Evolutionary conservation across 441 rosid species (phyloP), one percentile per base, ranked within the genome.

Genomic region (Rhodomyrtus psidioides): DNA sequence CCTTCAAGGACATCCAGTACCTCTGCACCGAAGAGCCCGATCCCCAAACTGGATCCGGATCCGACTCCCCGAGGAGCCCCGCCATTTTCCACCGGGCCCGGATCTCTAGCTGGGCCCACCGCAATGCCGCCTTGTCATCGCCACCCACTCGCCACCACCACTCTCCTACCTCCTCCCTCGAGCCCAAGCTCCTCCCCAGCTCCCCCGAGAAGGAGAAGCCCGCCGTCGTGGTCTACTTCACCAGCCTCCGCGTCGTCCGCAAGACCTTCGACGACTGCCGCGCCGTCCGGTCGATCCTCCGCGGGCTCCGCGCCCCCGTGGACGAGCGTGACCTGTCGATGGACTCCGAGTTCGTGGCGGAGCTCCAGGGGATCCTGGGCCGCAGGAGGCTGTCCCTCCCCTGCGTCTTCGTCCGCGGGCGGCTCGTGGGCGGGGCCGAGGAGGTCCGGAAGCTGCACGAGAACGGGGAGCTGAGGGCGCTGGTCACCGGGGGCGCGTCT

Each of bases 271-370:
- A 92, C 62, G 93, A 91, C 55, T 94, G 95, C 87, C 65, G 84
- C 83, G 28, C 90, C 87, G 95, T 94, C 82, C 90, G 91, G 55
- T 70, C 95, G 46, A 92, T 94, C 85, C 92, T 94, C 86, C 88
- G 89, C 5, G 93, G 94, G 83, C 92, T 92, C 54, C 91, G 93
- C n/a, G 94, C 93, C 12, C 88, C 89, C 65, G 88, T 93, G 85
- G 97, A 94, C 88, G 95, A 94, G 75, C 94, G 95, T 56, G 97
- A 94, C 92, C 92, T 94, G 81, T 87, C 95, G 5, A 94, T 94
- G 94, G 95, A 94, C 89, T 89, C 91, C 23, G 62, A 87, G 9
- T 93, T 92, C 89, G 65, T 91, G 57, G 59, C 89, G n/a, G 97
- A 93, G 91, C 70, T 94, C 51, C 89, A 91, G 51, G 89, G 85